Base-by-base conservation (phyloP, 345 rosid genomes). In the Dimocarpus longan region DNA sequence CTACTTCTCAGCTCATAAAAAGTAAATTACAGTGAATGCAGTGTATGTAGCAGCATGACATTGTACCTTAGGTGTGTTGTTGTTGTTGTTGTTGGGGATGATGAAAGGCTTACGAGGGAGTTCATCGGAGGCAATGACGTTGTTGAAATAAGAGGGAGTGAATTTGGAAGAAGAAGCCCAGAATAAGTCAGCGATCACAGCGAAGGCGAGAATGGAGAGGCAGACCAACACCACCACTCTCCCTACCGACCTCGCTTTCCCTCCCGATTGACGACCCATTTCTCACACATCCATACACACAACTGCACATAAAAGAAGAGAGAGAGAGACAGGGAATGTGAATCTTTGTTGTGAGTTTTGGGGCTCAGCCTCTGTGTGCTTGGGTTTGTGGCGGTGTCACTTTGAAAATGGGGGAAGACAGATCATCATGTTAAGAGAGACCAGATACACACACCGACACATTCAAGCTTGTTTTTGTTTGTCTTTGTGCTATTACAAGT, bases 101-200 rank as follows among this genome's bases (percentile, higher is more conserved):
- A 84, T 59, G 10, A 73, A 42, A 44, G 73, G 10, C 24, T 71
- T 69, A 66, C 70, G 70, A 75, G 83, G 70, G 50, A 85, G 72
- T 76, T 79, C 50, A 2, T 73, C 57, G 78, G 84, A 24, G 37
- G 4, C 37, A 15, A 65, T 66, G 68, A 63, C 66, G 43, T 80
- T 72, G 40, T 80, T 43, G 40, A 80, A 78, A 72, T 84, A 46
- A 70, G 90, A 76, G 71, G 89, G 77, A 4, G 68, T 64, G 85
- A 89, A 88, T 24, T 80, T 87, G 12, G 91, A 87, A 78, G 94
- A 89, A 76, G 97, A 90, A 71, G 94, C 97, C 97, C 99, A 93
- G n/a, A 92, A 79, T 75, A 89, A 90, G 84, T 93, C 91, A 6
- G 91, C 91, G 56, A 93, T 44, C 67, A 94, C 88, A 21, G 93